These are phyloP conservation scores for Neoscytalidium dimidiatum DNA, from an alignment of 2,329 filamentous ascomycete species.

Conservation along the genomic window DNA sequence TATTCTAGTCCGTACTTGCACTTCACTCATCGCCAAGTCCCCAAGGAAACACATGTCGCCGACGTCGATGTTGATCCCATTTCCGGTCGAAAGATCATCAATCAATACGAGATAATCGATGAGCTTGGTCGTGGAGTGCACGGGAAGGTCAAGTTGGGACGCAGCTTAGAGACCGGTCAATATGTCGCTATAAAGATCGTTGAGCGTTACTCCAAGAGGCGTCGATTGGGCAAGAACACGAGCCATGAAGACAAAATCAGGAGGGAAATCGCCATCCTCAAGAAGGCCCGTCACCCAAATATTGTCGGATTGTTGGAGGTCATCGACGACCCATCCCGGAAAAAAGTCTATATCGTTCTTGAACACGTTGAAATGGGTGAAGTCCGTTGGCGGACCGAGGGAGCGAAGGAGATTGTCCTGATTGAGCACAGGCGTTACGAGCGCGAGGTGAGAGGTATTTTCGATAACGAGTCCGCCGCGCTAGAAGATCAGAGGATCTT, in stretches of 20 bases:
- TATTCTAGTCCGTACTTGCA: conserved; percentile 55
- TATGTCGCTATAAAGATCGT: conserved; percentile 99
- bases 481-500: conserved; percentile 49
- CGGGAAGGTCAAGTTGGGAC: conserved; percentile 94
- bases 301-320: conserved; percentile 94
- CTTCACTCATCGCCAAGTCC: conserved; percentile 50
- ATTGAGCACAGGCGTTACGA: conserved; percentile 82
- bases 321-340: conserved; percentile 92
- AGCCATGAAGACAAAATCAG: conserved; percentile 81
- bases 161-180: conserved; percentile 72
- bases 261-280: conserved; percentile 94
- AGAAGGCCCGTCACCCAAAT: conserved; percentile 97
- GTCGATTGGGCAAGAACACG: conserved; percentile 77
- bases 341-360: conserved; percentile 97
- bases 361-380: conserved; percentile 95
- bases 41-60: conserved; percentile 76
- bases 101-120: conserved; percentile 95
- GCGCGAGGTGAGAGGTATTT: conserved; percentile 60
- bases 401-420: conserved; percentile 76
- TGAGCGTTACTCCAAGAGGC: conserved; percentile 89
- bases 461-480: conserved; percentile 43
- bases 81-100: conserved; percentile 93
- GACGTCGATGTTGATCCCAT: conserved; percentile 85
- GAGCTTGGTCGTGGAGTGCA: conserved; percentile 95
- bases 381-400: conserved; percentile 90